Evolutionary conservation across 495 filamentous ascomycete genomes (phyloP), one percentile per base, ranked within the genome.

Genomic region (Penicillium ochrochloron): DNA sequence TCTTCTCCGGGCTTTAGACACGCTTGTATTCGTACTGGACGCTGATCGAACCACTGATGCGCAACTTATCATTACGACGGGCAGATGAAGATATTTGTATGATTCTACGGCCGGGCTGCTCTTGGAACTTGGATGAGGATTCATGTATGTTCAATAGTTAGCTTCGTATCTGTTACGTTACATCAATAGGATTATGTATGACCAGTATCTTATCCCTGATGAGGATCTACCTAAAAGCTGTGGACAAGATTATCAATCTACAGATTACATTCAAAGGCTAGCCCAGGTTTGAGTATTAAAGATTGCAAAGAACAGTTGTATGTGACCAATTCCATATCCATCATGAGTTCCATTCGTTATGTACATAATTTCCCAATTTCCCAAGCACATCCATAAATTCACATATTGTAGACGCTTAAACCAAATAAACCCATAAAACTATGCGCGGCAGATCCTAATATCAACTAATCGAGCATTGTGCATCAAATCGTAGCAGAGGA

Each of bases 341-440:
- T 56, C 31, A 14, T 56, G 33, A 56, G 33, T 56, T 56, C 55
- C 42, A 5, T 60, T 56, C 60, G 51, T 62, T 62, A 55, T 56
- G 21, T 56, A 62, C 51, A 62, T 34, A 48, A 56, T 34, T 56
- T 51, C 51, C 50, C 19, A 63, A 52, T 34, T 57, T 58, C 56
- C 61, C 44, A 54, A 23, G 27, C 61, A 54, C 35, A 42, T 59
- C 44, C 55, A 52, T 51, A 53, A 37, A 29, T 33, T 9, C 31
- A 31, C 53, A 56, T 34, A 15, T 41, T 19, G 44, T 52, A 37
- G 31, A 48, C 57, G 57, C 57, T 59, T n/a, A 59, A 51, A 34
- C 35, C 44, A 60, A 52, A 50, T 12, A n/a, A 35, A 33, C 50
- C 44, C 58, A 52, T 60, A 41, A 8, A 4, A 9, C 31, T 17